Base-by-base conservation (phyloP, 306 rosid genomes). In the Malus sieversii region DNA sequence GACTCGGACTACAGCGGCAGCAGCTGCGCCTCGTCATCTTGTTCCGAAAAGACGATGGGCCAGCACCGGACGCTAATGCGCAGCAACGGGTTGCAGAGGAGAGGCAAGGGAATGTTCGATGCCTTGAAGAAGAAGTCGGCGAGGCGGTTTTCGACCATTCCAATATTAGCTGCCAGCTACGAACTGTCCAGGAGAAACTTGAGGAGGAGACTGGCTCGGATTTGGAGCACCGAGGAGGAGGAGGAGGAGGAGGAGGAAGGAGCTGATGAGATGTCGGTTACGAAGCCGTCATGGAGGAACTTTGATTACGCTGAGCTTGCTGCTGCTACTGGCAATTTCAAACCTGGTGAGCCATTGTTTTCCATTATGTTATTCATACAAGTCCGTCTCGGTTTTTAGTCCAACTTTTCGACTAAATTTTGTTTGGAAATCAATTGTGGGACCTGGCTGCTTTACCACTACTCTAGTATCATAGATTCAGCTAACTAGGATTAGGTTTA, bases 211-310 rank as follows among this genome's bases (percentile, higher is more conserved):
- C 66, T 95, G 29, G 87, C 89, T 55, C 75, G 97, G 51, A 85
- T 89, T 86, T 77, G 91, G 72, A 86, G 89, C 59, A 82, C 93
- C 1, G 97, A 86, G 66, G 93, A 87, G 0, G 25, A 61, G 2
- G 93, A 87, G 0, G 25, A 61, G n/a, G 23, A 22, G 2, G 59
- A 70, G 25, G 60, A 8, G 1, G 65, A 40, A 32, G 78, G 15
- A 1, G 65, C 18, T 11, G 86, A 83, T 63, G 88, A n/a, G 15
- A 44, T 85, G 84, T 77, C 90, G 2, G 61, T 76, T 5, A 58
- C 81, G 0, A 95, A 92, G 58, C 92, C 96, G 5, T 85, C 97
- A 5, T 95, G 99, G 99, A 88, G 91, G 81, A 95, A 80, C 82
- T 95, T 87, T 65, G 97, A 84, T 51, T 86, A 78, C 46, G 83